Percentiles rank a stretch among this genome's conserved stretches.
phyloP scores from a whole-genome alignment of 1,139 yeast genomes.

The Casaregolazyma lundiana region DNA sequence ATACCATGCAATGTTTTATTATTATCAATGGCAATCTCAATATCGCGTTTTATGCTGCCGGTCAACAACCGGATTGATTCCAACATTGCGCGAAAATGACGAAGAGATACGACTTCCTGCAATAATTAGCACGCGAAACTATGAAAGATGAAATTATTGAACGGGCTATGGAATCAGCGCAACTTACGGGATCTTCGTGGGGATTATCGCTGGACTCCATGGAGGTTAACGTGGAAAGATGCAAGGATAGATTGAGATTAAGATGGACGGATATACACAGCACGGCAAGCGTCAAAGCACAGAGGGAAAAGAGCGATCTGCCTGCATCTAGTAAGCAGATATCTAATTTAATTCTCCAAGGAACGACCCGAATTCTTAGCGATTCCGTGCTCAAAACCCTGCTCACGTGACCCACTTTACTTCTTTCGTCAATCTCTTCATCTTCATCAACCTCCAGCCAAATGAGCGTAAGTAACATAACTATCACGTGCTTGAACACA shows the following conservation, averaged over 20 bases:
- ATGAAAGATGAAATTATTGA: not conserved
- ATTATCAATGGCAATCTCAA: conserved; percentile 21
- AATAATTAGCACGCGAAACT: not conserved
- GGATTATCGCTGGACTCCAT: conserved; percentile 7
- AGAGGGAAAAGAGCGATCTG: no score
- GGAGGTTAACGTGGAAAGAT: no score
- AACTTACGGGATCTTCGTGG: conserved; percentile 9
- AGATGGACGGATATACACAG: no score
- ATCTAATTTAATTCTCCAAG: no score
- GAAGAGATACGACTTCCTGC: conserved; percentile 9
- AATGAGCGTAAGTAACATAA: conserved; percentile 6
- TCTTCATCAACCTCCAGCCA: not conserved
- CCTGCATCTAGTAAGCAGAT: no score
- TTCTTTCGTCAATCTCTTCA: not conserved
- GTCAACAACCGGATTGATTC: conserved; percentile 24
- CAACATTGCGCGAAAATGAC: conserved; percentile 20
- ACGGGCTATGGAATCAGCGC: no score
- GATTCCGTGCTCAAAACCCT: not conserved
- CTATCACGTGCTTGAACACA: not conserved
- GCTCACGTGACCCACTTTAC: not conserved
- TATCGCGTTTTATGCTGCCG: conserved; percentile 27
- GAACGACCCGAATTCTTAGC: no score
- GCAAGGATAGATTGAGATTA: no score
- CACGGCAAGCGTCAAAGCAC: no score
- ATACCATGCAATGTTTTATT: conserved; percentile 19